Base-by-base conservation (phyloP, 148 eudicot genomes). In the Euryodendron excelsum region DNA sequence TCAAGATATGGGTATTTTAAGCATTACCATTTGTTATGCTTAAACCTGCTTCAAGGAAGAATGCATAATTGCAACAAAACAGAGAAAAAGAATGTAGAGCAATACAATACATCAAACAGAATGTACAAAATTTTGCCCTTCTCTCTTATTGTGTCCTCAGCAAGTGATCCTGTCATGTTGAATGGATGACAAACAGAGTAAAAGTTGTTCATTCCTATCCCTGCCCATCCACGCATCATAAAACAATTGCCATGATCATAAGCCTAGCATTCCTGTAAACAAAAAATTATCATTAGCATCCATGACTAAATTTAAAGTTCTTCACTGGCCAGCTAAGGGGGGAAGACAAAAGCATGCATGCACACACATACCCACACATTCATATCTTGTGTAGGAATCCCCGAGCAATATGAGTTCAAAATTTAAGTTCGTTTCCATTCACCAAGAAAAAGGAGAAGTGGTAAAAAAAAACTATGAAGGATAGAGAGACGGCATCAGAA, bases 21-120 rank as follows among this genome's bases (percentile, higher is more conserved):
- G 53, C 37, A 58, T 25, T 39, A 23, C 37, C 52, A 20, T 20
- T 23, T 18, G 15, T 59, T 47, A 47, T 36, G 48, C 45, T 11
- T 73, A 14, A 31, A 63, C 47, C 71, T 47, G 59, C 55, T 39
- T 75, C 37, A 4, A 75, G 41, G 69, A 60, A 75, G 18, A 30
- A n/a, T n/a, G n/a, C n/a, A n/a, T n/a, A n/a, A n/a, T n/a, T 5
- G 0, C 3, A 34, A 13, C 18, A 3, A 50, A 48, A 36, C 10
- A 34, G 37, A 10, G n/a, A 12, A 33, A 1, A 44, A 14, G 23
- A 39, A 39, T 1, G 3, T 34, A 28, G 66, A 62, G 18, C 37
- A 23, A 3, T 2, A 7, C 23, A 12, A 59, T 62, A 13, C 36
- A 62, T 30, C 36, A 10, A 47, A 30, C 1, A 48, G 20, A 55